A percentile compares a stretch with the other conserved stretches of the same genome.
Conservation (phyloP, 148 eudicot species). For the Vaccinium vitisidaea region DNA sequence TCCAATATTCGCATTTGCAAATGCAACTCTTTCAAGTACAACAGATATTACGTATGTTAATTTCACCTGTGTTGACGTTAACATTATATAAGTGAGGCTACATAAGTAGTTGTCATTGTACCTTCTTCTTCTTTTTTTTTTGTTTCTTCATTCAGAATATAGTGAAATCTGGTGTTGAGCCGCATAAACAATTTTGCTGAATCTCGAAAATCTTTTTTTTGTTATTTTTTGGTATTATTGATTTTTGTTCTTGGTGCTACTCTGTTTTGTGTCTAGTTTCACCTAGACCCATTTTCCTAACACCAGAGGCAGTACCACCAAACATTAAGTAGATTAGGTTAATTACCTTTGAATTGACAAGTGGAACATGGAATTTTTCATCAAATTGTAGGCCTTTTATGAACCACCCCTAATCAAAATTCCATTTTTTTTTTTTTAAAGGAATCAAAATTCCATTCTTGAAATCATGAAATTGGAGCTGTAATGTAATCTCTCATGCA, state of each 20-base stretch:
- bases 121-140: not conserved
- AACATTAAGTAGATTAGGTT: not conserved
- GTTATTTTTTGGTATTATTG: not conserved
- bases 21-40: not conserved
- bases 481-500: no score
- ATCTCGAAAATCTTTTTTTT: not conserved
- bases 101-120: not conserved
- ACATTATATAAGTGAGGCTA: not conserved
- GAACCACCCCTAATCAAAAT: not conserved
- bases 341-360: not conserved
- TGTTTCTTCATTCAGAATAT: not conserved
- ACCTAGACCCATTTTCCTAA: not conserved
- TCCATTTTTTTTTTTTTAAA: no score
- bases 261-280: not conserved
- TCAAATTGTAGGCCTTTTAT: slow-evolving; percentile 1
- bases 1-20: not conserved
- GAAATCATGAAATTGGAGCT: not conserved
- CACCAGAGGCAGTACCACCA: not conserved
- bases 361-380: not conserved
- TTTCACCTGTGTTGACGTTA: no score
- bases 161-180: not conserved
- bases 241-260: not conserved
- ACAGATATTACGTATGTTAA: no score
- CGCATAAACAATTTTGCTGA: not conserved
- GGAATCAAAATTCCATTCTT: no score